Conservation (phyloP, 441 rosid species). For the Hura crepitans region DNA sequence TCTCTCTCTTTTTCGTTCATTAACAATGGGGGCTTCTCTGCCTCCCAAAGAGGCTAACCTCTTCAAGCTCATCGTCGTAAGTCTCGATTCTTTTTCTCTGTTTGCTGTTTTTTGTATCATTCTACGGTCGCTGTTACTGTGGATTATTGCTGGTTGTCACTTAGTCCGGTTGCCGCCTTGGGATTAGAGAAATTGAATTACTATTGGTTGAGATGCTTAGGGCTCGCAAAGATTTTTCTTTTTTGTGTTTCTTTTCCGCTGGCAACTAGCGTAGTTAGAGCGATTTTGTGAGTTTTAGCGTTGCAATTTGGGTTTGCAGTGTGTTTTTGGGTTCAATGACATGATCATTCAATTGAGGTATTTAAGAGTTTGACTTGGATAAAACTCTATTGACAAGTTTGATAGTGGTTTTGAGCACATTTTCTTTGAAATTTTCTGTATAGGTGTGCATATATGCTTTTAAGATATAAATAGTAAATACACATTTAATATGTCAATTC, state of each 20-base stretch:
- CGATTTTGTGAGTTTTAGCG: neutral
- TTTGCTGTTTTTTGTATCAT: neutral
- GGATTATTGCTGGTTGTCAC: neutral
- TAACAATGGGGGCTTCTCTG: constrained; percentile 88
- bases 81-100: constrained; percentile 30
- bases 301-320: constrained; percentile 5
- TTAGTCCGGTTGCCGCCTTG: constrained; percentile 10
- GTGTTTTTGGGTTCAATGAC: neutral
- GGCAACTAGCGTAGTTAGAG: neutral
- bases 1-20: neutral
- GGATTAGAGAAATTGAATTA: constrained; percentile 8
- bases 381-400: neutral
- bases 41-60: constrained; percentile 99
- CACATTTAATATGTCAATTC: neutral
- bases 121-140: neutral
- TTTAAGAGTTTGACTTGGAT: neutral
- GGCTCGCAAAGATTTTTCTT: neutral
- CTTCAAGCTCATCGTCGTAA: constrained; percentile 99
- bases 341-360: neutral
- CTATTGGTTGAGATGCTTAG: neutral
- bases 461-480: neutral
- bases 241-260: neutral
- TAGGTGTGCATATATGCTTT: neutral
- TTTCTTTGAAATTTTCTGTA: neutral
- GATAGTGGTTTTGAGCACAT: neutral